Conservation (phyloP, 2,329 filamentous ascomycete species). For the Exserohilum turcica region DNA sequence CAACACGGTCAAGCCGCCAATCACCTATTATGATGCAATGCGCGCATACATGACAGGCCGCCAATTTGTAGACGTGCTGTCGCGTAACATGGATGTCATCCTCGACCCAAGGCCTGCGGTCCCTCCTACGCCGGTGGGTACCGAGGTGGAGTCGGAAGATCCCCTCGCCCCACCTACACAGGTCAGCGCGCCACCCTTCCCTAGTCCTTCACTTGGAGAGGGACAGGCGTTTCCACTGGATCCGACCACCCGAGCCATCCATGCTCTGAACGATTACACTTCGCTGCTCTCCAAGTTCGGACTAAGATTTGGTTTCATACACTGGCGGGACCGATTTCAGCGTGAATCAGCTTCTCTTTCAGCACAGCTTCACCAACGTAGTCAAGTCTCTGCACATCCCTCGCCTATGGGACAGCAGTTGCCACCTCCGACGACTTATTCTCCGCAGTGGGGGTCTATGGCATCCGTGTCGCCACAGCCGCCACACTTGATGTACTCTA, state of each 20-base stretch:
- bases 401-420: constrained; percentile 29
- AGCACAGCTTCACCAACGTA: constrained; percentile 50
- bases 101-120: constrained; percentile 50
- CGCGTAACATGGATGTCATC: constrained; percentile 57
- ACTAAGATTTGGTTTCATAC: constrained; percentile 55
- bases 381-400: constrained; percentile 29
- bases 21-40: constrained; percentile 87
- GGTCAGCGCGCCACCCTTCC: constrained; percentile 40
- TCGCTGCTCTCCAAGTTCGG: constrained; percentile 54
- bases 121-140: constrained; percentile 44
- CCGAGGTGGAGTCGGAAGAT: constrained; percentile 38
- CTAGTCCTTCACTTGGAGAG: constrained; percentile 33
- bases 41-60: constrained; percentile 74
- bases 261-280: constrained; percentile 55
- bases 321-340: constrained; percentile 57
- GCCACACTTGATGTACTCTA: constrained; percentile 33
- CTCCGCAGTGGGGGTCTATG: constrained; percentile 36
- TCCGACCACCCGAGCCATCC: constrained; percentile 50
- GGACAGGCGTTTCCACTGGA: constrained; percentile 35
- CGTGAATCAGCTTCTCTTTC: constrained; percentile 51
- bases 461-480: constrained; percentile 30
- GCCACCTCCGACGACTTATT: constrained; percentile 19
- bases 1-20: constrained; percentile 66
- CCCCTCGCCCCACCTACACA: constrained; percentile 43
- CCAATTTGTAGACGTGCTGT: constrained; percentile 62